Conservation (phyloP, 345 rosid species). For the Cardamine chenopodiifolia region DNA sequence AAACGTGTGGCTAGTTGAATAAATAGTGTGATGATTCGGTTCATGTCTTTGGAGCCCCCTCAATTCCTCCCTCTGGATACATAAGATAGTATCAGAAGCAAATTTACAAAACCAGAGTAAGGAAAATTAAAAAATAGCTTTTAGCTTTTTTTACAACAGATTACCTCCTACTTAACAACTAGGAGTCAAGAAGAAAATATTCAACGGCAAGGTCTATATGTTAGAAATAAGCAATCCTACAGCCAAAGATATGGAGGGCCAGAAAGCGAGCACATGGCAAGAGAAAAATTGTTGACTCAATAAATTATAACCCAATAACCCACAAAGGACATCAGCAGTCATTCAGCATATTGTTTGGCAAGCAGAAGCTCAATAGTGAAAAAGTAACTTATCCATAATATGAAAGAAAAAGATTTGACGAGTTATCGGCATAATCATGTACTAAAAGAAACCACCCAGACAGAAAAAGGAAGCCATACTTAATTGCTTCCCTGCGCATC, state of each 20-base stretch:
- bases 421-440: conserved; percentile 7
- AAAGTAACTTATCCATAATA: conserved; percentile 1
- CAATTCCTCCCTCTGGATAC: conserved; percentile 73
- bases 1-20: conserved; percentile 87
- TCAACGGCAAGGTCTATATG: conserved; percentile 6
- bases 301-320: conserved; percentile 1
- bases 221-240: conserved; percentile 20
- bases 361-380: conserved; percentile 15
- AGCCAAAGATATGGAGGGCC: conserved; percentile 11
- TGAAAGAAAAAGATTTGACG: conserved; percentile 15
- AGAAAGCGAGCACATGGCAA: conserved; percentile 11
- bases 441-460: conserved; percentile 14
- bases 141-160: conserved; percentile 1
- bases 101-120: conserved; percentile 25
- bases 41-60: conserved; percentile 78
- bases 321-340: conserved; percentile 19
- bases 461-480: conserved; percentile 55
- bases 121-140: neutral
- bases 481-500: conserved; percentile 98
- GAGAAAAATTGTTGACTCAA: conserved; percentile 12
- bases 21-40: conserved; percentile 68
- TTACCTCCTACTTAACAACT: conserved; percentile 24
- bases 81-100: conserved; percentile 30
- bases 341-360: conserved; percentile 23
- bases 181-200: conserved; percentile 28